phyloP scores from a whole-genome alignment of 2,329 filamentous ascomycete genomes.

The Madurella fahalii region DNA sequence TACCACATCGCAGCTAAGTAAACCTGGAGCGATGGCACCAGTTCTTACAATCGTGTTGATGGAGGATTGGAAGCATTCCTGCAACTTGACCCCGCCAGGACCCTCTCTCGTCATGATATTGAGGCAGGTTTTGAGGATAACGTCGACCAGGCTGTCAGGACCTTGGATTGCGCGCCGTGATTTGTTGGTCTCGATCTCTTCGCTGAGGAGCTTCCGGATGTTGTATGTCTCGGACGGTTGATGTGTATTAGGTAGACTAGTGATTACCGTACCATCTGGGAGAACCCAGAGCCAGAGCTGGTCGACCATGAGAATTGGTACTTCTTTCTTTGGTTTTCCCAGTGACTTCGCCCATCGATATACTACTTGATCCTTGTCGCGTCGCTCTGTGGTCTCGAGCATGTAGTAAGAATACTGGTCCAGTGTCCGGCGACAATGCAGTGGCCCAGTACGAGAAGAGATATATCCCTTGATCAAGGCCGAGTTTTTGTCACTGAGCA shows the following conservation, averaged over 20 bases:
- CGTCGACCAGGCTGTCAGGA: not conserved
- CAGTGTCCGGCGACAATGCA: conserved; percentile 14
- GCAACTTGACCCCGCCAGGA: not conserved
- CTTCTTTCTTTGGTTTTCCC: too few species aligned
- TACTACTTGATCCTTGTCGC: conserved; percentile 15
- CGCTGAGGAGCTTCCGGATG: conserved; percentile 1
- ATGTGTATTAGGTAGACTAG: conserved; percentile 18
- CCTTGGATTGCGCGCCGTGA: not conserved
- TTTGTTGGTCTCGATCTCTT: conserved; percentile 1
- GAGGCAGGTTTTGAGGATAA: conserved; percentile 5
- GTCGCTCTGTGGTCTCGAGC: conserved; percentile 11
- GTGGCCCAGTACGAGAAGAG: not conserved
- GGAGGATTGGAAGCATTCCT: conserved; percentile 9
- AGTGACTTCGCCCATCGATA: conserved; percentile 8
- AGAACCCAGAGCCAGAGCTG: conserved; percentile 22
- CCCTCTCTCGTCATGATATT: conserved; percentile 2
- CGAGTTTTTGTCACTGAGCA: conserved; percentile 1
- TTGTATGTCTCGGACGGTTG: conserved; percentile 10
- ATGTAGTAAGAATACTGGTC: conserved; percentile 18
- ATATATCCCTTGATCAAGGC: not conserved
- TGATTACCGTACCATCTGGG: conserved; percentile 18
- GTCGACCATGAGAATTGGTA: conserved; percentile 23
- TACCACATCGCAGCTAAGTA: too few species aligned
- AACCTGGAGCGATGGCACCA: too few species aligned
- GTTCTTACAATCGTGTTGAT: conserved; percentile 10